Evolutionary conservation across 352 stramenopile genomes (phyloP), one percentile per base, ranked within the genome.

Genomic region (Globisporangium yorkense): DNA sequence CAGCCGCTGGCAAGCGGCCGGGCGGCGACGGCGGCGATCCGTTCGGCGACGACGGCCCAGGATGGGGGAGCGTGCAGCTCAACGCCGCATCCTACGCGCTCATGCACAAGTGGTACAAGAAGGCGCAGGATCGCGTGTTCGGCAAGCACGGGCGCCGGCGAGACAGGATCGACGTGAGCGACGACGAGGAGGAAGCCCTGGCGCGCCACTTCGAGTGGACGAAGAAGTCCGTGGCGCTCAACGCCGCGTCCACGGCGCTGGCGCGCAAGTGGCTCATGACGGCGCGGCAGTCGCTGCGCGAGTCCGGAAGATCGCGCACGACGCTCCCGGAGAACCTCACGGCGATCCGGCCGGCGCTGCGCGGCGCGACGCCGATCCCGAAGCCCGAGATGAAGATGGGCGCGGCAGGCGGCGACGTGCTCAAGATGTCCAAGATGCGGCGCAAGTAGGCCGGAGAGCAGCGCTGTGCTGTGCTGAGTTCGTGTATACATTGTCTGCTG

Each of bases 41-140:
- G 27, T 54, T 54, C 6, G 59, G 61, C 2, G 67, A 71, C 12
- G 70, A 65, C 35, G n/a, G 24, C 44, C 5, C 31, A 0, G 20
- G 73, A 66, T 56, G n/a, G 15, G 74, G 75, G 0, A 51, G 71
- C 9, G 69, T 96, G 13, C 79, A 80, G 18, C 62, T 98, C 40
- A 96, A 71, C 40, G 84, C 88, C 15, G 86, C 89, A 5, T 96
- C 88, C 0, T 88, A 86, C 39, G 89, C 92, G 16, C 79, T 98
- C 35, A 78, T 98, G 54, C 75, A 96, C 43, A 87, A 92, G 52
- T 98, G 94, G 94, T 96, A 98, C 68, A 73, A 70, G 35, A 88
- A 87, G 46, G 94, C 94, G 12, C 86, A 97, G 66, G 79, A 94
- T 37, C 89, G 83, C n/a, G 68, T 97, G 9, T 96, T 94, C 54